These are phyloP conservation scores for Arthrocladium fulminans DNA, from an alignment of 2,329 filamentous ascomycete genomes.

Conservation along the genomic window DNA sequence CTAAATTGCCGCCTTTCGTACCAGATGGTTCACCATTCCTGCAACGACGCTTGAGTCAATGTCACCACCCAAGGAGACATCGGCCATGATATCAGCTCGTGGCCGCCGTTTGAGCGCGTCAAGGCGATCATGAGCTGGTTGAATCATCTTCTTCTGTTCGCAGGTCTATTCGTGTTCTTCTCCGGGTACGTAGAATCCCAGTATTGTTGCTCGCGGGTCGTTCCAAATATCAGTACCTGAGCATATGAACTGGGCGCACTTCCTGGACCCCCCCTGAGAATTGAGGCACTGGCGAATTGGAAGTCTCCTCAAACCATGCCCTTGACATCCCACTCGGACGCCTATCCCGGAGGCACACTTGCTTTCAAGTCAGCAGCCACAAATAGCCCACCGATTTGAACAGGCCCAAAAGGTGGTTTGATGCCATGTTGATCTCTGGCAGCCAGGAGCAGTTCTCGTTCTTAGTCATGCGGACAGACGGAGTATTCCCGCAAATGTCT, in stretches of 20 bases:
- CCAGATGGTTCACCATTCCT: constrained; percentile 47
- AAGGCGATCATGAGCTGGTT: constrained; percentile 41
- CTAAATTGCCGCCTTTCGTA: constrained; percentile 40
- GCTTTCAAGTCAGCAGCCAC: constrained; percentile 48
- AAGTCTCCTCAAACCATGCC: constrained; percentile 38
- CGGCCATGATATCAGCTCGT: constrained; percentile 49
- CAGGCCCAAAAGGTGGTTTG: constrained; percentile 48
- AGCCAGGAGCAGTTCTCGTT: constrained; percentile 36
- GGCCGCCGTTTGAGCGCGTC: constrained; percentile 47
- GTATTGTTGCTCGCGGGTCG: constrained; percentile 37
- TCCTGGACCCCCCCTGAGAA: constrained; percentile 44
- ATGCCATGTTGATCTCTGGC: constrained; percentile 46
- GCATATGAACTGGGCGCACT: constrained; percentile 37
- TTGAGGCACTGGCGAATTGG: constrained; percentile 38
- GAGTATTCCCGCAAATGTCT: constrained; percentile 49
- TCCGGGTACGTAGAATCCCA: constrained; percentile 47
- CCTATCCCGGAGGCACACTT: constrained; percentile 44
- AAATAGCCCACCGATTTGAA: constrained; percentile 34
- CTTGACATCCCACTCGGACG: constrained; percentile 45
- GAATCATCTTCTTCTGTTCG: constrained; percentile 44
- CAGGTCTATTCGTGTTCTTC: constrained; percentile 38
- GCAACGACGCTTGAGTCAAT: constrained; percentile 51
- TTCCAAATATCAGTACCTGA: constrained; percentile 34
- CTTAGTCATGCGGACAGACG: constrained; percentile 44
- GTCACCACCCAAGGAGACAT: constrained; percentile 49